phyloP scores from a whole-genome alignment of 441 rosid genomes.

The Jatropha multifida region DNA sequence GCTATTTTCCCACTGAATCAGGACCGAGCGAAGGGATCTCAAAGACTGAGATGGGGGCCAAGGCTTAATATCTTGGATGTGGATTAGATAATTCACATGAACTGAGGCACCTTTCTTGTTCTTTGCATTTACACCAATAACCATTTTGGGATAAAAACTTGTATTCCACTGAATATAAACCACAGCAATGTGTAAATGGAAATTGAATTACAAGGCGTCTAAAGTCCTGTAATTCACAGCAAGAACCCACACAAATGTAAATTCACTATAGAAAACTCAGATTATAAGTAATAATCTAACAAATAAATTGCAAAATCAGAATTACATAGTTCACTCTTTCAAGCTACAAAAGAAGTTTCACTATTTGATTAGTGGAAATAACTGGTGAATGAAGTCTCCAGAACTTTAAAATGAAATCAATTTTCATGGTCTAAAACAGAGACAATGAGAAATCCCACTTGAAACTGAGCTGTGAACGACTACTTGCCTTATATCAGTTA shows the following conservation, averaged over 20 bases:
- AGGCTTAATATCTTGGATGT: constrained; percentile 85
- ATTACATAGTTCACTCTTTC: not conserved
- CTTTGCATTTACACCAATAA: constrained; percentile 62
- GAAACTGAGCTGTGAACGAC: not conserved
- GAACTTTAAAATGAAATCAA: not conserved
- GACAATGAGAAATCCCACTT: constrained; percentile 1
- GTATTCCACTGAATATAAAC: constrained; percentile 11
- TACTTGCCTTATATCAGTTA: constrained; percentile 1
- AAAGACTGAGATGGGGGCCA: constrained; percentile 99
- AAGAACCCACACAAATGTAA: not conserved
- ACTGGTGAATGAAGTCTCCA: not conserved
- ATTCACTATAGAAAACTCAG: not conserved
- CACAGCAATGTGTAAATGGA: constrained; percentile 1
- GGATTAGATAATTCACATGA: constrained; percentile 64
- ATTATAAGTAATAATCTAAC: not conserved
- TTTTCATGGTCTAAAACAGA: not conserved
- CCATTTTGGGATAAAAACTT: constrained; percentile 44
- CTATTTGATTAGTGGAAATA: not conserved
- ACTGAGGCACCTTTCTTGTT: constrained; percentile 51
- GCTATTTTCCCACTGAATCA: constrained; percentile 92
- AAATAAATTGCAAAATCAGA: constrained; percentile 8
- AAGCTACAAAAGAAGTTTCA: not conserved
- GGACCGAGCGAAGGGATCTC: constrained; percentile 75
- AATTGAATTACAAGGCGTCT: constrained; percentile 15
- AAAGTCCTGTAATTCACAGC: constrained; percentile 21